Conservation (phyloP, 1,139 yeast genomes). For the Hemisphaericaspora xylanilytica region DNA sequence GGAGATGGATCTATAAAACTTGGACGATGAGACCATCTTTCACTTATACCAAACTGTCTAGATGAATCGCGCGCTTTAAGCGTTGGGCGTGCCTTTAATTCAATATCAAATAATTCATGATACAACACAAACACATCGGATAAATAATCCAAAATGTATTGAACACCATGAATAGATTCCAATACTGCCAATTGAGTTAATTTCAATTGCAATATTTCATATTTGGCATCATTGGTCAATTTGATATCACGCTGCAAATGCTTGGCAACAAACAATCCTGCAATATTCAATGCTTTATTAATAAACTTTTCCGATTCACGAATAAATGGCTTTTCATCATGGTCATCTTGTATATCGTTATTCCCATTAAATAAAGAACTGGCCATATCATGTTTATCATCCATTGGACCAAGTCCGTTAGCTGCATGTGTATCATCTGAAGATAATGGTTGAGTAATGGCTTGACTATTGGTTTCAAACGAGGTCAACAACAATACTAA, state of each 20-base stretch:
- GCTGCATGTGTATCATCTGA: constrained; percentile 8
- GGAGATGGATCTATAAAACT: constrained; percentile 39
- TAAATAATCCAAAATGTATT: constrained; percentile 60
- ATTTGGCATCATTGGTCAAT: constrained; percentile 41
- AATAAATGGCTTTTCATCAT: constrained; percentile 8
- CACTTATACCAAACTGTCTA: constrained; percentile 13
- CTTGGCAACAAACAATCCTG: constrained; percentile 37
- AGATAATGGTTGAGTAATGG: constrained; percentile 14
- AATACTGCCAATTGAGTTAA: constrained; percentile 72
- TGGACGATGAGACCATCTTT: constrained; percentile 49
- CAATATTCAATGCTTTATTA: constrained; percentile 44
- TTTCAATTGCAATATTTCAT: constrained; percentile 66
- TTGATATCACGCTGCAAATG: constrained; percentile 28
- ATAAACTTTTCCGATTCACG: constrained; percentile 39
- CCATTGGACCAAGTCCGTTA: constrained; percentile 1
- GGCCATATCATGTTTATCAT: constrained; percentile 4
- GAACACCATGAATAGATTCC: constrained; percentile 61
- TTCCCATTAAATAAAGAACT: neutral
- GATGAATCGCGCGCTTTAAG: constrained; percentile 13
- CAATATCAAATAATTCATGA: constrained; percentile 50
- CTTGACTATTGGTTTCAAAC: constrained; percentile 27
- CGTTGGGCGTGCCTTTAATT: constrained; percentile 14
- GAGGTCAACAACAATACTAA: constrained; percentile 33
- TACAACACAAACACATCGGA: constrained; percentile 66
- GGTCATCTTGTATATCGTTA: neutral